Evolutionary conservation across 805 yeast species (phyloP), one percentile per base, ranked within the genome.

Genomic region (Martiniozyma abietophila): DNA sequence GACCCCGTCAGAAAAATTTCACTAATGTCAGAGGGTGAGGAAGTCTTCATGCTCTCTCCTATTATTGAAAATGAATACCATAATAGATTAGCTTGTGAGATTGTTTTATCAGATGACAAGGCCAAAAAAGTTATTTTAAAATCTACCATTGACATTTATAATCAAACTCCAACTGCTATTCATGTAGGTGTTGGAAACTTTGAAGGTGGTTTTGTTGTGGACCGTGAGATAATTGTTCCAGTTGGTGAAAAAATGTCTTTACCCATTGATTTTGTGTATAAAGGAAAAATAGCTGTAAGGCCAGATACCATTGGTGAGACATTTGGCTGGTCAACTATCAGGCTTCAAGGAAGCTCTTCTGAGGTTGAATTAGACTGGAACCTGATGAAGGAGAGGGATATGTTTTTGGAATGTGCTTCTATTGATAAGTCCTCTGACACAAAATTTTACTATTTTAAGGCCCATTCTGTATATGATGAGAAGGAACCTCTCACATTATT

Each of bases 11-110:
- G 66, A 18, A 62, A 68, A 3, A 65, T 92, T 1, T 71, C 88
- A 1, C 80, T 85, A 1, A 74, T 78, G 9, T 68, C 77, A 7
- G 96, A 84, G 49, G 96, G 96, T 3, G 95, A 86, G 50, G 77
- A 80, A 16, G 51, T 89, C 8, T 74, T 77, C 44, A 69, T 74
- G 50, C 56, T 89, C 38, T 51, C 62, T 2, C 95, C 96, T 0
- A 65, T 79, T 1, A 50, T 68, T 0, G 27, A 34, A 8, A 44
- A 42, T 1, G 49, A 47, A 2, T 72, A 80, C 22, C 94, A 85
- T 48, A 78, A 74, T 48, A 63, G 97, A 45, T 53, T 92, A 10
- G 69, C 77, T 0, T 77, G 89, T 47, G 86, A 81, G 25, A 70
- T 88, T 21, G 61, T 56, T 6, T 62, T 89, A 22, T 74, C 80